These are phyloP conservation scores for Tagetes erecta DNA, from an alignment of 129 eudicot genomes.

Conservation along the genomic window DNA sequence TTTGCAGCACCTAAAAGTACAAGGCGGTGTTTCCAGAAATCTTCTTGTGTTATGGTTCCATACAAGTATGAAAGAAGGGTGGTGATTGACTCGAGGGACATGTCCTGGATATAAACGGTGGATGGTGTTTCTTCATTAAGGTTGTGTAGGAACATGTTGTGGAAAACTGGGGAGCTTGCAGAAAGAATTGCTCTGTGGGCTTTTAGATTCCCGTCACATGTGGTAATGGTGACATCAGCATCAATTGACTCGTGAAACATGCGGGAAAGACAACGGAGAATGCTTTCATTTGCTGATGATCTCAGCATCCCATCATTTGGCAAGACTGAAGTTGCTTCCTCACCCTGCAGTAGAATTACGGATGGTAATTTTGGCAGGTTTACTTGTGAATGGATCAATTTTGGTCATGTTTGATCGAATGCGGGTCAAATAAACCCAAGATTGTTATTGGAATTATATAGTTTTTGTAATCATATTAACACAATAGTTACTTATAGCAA, in stretches of 20 bases:
- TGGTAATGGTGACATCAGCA: conserved; percentile 78
- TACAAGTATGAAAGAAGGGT: conserved; percentile 70
- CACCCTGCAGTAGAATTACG: conserved; percentile 50
- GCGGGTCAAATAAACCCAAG: not conserved
- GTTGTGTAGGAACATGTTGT: conserved; percentile 75
- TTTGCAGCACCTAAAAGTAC: conserved; percentile 72
- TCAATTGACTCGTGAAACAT: conserved; percentile 78
- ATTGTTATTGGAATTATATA: not conserved
- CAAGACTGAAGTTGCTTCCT: conserved; percentile 73
- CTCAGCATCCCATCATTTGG: conserved; percentile 52
- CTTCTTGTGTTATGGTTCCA: conserved; percentile 63
- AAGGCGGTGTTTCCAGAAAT: conserved; percentile 84
- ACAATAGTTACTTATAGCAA: not conserved
- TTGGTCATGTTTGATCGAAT: not conserved
- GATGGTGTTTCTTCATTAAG: conserved; percentile 85
- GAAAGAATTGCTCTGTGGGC: conserved; percentile 87
- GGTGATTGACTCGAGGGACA: conserved; percentile 76
- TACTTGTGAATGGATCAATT: not conserved
- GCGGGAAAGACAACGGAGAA: conserved; percentile 63
- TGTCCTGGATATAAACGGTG: conserved; percentile 67
- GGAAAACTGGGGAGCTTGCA: conserved; percentile 82
- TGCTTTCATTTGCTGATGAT: conserved; percentile 54
- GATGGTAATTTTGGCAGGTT: not conserved
- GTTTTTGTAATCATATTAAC: not conserved
- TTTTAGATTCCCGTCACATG: conserved; percentile 52